Evolutionary conservation across 1,284 basidiomycete genomes (phyloP).

Genomic region (Cutaneotrichosporon sp.): DNA sequence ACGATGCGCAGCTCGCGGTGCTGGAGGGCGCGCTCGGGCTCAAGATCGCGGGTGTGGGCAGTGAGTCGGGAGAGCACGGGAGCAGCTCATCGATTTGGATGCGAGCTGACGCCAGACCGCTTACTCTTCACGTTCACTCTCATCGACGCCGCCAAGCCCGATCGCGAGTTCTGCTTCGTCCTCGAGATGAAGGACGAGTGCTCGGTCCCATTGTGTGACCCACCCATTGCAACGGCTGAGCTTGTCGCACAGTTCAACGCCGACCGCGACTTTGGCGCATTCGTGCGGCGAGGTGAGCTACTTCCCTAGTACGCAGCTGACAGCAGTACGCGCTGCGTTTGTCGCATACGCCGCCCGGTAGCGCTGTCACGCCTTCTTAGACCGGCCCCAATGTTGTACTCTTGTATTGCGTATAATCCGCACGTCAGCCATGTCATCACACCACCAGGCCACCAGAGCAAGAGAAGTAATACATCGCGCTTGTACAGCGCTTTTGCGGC

Average conservation of each 20-base stretch:
- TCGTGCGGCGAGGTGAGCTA: constrained; percentile 49
- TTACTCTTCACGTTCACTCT: constrained; percentile 71
- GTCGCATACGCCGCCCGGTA: neutral
- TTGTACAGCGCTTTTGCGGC: neutral
- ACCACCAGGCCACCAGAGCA: neutral
- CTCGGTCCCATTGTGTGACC: constrained; percentile 55
- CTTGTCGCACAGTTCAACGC: constrained; percentile 47
- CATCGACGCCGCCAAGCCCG: constrained; percentile 62
- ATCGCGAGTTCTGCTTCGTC: constrained; percentile 71
- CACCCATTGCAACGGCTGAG: constrained; percentile 40
- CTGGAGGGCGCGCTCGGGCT: constrained; percentile 66
- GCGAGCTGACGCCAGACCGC: constrained; percentile 54
- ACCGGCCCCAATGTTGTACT: constrained; percentile 8
- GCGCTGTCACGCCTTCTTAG: neutral
- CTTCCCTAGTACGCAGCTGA: neutral
- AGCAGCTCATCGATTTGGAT: no score
- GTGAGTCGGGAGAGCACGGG: no score
- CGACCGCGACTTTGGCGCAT: constrained; percentile 46
- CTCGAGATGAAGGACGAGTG: constrained; percentile 70
- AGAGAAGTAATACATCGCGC: constrained; percentile 3
- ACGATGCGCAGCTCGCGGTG: constrained; percentile 62
- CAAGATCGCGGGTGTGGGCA: constrained; percentile 71
- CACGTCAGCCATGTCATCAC: no score
- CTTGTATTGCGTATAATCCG: constrained; percentile 3
- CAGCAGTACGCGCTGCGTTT: constrained; percentile 11